These are phyloP conservation scores for Echinosophora koreensis DNA, from an alignment of 306 rosid species.

Conservation along the genomic window DNA sequence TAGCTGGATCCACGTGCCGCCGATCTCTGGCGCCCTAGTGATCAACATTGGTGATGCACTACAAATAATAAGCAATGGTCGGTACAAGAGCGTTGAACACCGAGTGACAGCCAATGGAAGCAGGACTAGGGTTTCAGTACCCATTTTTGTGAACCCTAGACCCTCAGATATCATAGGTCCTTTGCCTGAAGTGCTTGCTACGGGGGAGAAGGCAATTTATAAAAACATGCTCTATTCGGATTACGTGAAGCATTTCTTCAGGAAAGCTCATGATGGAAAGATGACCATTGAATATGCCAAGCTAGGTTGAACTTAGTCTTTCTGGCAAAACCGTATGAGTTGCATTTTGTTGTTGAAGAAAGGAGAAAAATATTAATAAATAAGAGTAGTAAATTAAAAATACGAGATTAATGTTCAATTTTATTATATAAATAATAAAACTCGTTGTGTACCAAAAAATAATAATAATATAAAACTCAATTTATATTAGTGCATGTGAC, in stretches of 20 bases:
- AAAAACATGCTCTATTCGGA: slow-evolving; percentile 60
- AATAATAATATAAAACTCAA: no score
- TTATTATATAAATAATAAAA: no score
- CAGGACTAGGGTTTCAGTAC: slow-evolving; percentile 59
- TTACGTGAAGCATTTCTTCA: slow-evolving; percentile 66
- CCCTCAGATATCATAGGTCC: slow-evolving; percentile 54
- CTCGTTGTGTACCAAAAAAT: no score
- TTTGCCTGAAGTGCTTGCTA: slow-evolving; percentile 53
- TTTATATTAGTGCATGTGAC: no score
- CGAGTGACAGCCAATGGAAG: slow-evolving; percentile 59
- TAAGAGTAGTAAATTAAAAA: no score
- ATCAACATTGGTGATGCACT: slow-evolving; percentile 71
- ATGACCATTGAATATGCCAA: slow-evolving; percentile 60
- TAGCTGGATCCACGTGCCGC: slow-evolving; percentile 63
- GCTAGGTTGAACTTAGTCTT: slow-evolving; percentile 2
- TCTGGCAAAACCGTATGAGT: no score
- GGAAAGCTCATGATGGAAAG: slow-evolving; percentile 73
- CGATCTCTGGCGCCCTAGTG: slow-evolving; percentile 57
- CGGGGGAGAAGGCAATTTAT: slow-evolving; percentile 56
- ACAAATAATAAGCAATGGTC: slow-evolving; percentile 72
- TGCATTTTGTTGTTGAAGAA: no score
- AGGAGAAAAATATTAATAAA: no score
- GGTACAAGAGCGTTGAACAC: slow-evolving; percentile 70
- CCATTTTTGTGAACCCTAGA: slow-evolving; percentile 67
- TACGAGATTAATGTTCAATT: no score